Base-by-base conservation (phyloP, 192 early-diverging fungal genomes). In the Glomus cerebriforme region DNA sequence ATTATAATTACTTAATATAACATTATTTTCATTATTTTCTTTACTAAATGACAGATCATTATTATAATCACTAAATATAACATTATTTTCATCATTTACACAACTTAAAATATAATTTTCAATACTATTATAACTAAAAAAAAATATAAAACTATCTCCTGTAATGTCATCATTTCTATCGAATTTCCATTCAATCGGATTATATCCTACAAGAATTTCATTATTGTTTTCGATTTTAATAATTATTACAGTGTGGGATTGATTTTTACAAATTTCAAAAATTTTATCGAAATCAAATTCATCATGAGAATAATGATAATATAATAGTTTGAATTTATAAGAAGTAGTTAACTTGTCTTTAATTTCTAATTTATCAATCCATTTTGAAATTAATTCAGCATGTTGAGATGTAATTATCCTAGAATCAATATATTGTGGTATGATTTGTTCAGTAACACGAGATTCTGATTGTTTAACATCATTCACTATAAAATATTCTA, bases 141-240 rank as follows among this genome's bases (percentile, higher is more conserved):
- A 59, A 22, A 59, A 59, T 24, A 59, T 19, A 59, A 59, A 59
- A 22, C 22, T 59, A 17, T 59, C 59, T 1, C 24, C 59, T 2
- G 22, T 17, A 22, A 7, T 22, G 12, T 1, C 24, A 19, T 7
- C 12, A 22, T 22, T 59, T 17, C 24, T 59, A 59, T 24, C 22
- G 7, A 24, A 22, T 22, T 59, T 59, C 70, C 70, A 72, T 22
- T 22, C 43, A 45, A 72, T 54, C 19, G 70, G 70, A 72, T 54
- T 72, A 72, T 72, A 72, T 27, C 70, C 70, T 8, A 37, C 70
- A 54, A 72, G 15, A 49, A 72, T 72, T 49, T 72, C 27, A 26
- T 43, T 45, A 3, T 19, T 17, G 12, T 27, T 10, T 49, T 54
- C n/a, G 7, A 49, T 29, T 49, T 72, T 72, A 13, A 72, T 26